These are phyloP conservation scores for Podaxis sp. DNA, from an alignment of 768 basidiomycete genomes.

Conservation along the genomic window DNA sequence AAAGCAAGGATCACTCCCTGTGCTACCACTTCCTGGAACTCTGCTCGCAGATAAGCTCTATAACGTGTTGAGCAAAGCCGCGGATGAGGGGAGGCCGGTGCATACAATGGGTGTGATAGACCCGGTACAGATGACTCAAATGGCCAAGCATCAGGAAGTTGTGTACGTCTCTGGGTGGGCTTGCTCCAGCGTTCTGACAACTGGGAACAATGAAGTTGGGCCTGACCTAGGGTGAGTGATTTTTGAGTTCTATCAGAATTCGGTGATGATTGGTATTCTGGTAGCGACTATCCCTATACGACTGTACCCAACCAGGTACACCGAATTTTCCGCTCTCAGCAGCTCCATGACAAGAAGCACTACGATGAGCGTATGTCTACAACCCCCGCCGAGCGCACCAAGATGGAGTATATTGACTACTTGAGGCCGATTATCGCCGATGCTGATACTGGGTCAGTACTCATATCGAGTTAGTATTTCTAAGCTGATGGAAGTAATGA, in stretches of 20 bases:
- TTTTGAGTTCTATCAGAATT: neutral
- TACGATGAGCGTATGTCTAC: conserved; percentile 79
- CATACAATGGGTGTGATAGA: conserved; percentile 94
- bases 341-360: conserved; percentile 89
- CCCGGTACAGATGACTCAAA: conserved; percentile 92
- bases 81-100: conserved; percentile 61
- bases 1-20: conserved; percentile 85
- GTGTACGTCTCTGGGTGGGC: conserved; percentile 96
- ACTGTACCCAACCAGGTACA: conserved; percentile 97
- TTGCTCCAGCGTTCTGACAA: conserved; percentile 79
- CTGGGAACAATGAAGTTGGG: conserved; percentile 87
- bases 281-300: conserved; percentile 91
- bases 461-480: neutral
- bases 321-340: conserved; percentile 86
- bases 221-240: conserved; percentile 82
- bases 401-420: conserved; percentile 81
- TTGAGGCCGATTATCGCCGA: conserved; percentile 92
- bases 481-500: conserved; percentile 13
- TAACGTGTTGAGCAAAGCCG: conserved; percentile 56
- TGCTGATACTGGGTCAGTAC: conserved; percentile 76
- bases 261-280: neutral
- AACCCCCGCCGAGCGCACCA: conserved; percentile 57
- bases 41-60: conserved; percentile 87
- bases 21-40: conserved; percentile 69
- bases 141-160: conserved; percentile 81